phyloP scores from a whole-genome alignment of 2,329 filamentous ascomycete genomes.

The Tetracladium maxilliforme region DNA sequence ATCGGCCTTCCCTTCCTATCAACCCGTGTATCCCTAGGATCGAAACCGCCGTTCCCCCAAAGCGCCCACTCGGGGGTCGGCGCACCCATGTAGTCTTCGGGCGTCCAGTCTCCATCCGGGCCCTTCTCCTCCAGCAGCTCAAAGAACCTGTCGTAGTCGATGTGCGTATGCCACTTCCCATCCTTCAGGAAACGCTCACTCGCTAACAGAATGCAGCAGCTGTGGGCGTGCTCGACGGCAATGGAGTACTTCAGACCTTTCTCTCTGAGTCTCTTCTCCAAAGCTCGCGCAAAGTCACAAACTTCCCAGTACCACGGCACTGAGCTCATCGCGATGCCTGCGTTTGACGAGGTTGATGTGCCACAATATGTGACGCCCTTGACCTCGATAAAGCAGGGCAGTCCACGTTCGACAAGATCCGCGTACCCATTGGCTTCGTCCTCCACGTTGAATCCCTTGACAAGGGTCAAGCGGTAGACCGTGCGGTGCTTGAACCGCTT shows the following conservation, averaged over 20 bases:
- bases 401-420: conserved; percentile 67
- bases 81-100: conserved; percentile 80
- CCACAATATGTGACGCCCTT: conserved; percentile 97
- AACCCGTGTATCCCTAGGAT: conserved; percentile 77
- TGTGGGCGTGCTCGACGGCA: conserved; percentile 88
- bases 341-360: conserved; percentile 68
- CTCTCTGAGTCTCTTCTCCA: conserved; percentile 52
- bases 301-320: conserved; percentile 94
- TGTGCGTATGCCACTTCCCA: conserved; percentile 79
- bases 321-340: conserved; percentile 90
- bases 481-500: conserved; percentile 78
- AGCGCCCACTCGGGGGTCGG: conserved; percentile 86
- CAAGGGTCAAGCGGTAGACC: conserved; percentile 86
- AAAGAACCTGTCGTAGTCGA: conserved; percentile 86
- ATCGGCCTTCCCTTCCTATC: conserved; percentile 60
- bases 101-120: conserved; percentile 61
- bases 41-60: conserved; percentile 90
- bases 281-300: conserved; percentile 61
- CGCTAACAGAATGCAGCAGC: conserved; percentile 80
- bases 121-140: conserved; percentile 56
- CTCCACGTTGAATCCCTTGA: conserved; percentile 96
- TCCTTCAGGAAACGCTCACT: conserved; percentile 64
- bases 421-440: conserved; percentile 88
- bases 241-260: conserved; percentile 76
- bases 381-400: conserved; percentile 87